phyloP scores from a whole-genome alignment of 1,139 yeast species.

The Ogataea hybrid region DNA sequence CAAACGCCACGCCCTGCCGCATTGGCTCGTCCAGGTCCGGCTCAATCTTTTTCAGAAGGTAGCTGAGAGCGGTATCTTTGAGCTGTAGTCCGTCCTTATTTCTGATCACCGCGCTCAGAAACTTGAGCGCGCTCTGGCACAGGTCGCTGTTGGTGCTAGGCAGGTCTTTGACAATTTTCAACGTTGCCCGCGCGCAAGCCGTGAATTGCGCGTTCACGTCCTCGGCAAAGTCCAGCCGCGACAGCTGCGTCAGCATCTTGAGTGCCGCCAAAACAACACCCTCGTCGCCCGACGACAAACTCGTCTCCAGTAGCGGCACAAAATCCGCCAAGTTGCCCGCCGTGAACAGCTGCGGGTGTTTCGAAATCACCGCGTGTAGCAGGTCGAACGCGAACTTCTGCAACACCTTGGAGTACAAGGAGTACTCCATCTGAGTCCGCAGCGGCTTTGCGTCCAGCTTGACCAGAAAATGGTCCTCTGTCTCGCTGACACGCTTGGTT shows the following conservation, averaged over 20 bases:
- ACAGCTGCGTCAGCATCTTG: conserved; percentile 57
- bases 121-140: conserved; percentile 79
- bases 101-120: conserved; percentile 69
- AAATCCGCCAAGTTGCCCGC: conserved; percentile 68
- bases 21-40: conserved; percentile 93
- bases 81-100: conserved; percentile 64
- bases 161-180: conserved; percentile 67
- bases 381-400: conserved; percentile 80
- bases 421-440: conserved; percentile 50
- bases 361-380: conserved; percentile 66
- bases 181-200: conserved; percentile 58
- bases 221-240: conserved; percentile 62
- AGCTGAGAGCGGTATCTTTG: conserved; percentile 72
- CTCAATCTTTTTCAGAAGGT: conserved; percentile 68
- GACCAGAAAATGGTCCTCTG: conserved; percentile 59
- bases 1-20: conserved; percentile 84
- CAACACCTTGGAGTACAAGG: conserved; percentile 53
- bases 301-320: conserved; percentile 64
- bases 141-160: conserved; percentile 78
- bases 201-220: conserved; percentile 53
- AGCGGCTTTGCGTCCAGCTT: conserved; percentile 58
- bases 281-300: conserved; percentile 67
- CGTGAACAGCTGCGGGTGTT: conserved; percentile 56
- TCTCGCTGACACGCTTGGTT: conserved; percentile 30
- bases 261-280: conserved; percentile 69